Base-by-base conservation (phyloP, 2,329 filamentous ascomycete species). In the Sarocladium brachiariae region DNA sequence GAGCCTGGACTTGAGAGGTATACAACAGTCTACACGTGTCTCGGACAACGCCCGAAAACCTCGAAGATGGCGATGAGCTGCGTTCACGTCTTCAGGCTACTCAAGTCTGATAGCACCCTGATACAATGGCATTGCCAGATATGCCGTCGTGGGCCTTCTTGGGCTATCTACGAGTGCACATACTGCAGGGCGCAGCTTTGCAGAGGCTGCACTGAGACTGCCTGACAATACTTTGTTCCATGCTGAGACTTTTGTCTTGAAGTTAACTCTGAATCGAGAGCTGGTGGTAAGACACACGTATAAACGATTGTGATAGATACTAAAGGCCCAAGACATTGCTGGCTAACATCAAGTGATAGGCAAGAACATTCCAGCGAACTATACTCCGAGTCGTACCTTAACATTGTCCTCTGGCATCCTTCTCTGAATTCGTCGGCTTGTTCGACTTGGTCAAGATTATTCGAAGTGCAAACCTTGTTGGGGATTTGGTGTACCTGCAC, bases 141-240 rank as follows among this genome's bases (percentile, higher is more conserved):
- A 59, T 86, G 83, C 62, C 76, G 80, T 54, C 78, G 76, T 2
- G 82, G 81, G 1, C 81, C 81, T 49, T 77, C 82, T 65, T 85
- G 81, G 79, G 77, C 76, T 66, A 86, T 87, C 59, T 86, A 78
- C 56, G 80, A 86, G 64, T 87, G 83, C 68, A 72, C 75, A 54
- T 84, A 83, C 63, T 87, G 83, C 76, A 81, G 82, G 63, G 67
- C 84, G 48, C 81, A 85, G 66, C 74, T 78, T 25, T 86, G 83
- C 64, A 72, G 80, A 49, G 67, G 72, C 23, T 86, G 83, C 62
- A 73, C 74, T 43, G 70, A 77, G 50, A 56, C 61, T 45, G 58
- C 56, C 45, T 66, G 57, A 58, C 11, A 27, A 3, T 11, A 3
- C 39, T 14, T 4, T 43, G 11, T 43, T 19, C n/a, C n/a, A 14